A percentile compares a stretch with the other conserved stretches of the same genome.
Conservation (phyloP, 352 stramenopile species). For the Blastocystis sp. region DNA sequence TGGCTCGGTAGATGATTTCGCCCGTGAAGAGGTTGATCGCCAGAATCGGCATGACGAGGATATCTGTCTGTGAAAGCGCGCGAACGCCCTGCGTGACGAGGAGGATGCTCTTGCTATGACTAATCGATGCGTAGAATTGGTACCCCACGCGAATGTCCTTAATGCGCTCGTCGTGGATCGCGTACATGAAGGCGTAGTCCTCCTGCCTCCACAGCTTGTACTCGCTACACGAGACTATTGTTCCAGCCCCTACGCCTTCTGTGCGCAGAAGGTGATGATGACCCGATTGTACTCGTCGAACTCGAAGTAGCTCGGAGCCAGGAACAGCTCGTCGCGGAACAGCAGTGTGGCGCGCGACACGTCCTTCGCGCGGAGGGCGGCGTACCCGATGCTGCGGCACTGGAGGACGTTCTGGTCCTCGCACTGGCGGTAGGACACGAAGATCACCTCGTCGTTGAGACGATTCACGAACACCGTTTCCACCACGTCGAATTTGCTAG, state of each 20-base stretch:
- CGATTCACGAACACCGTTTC: conserved; percentile 57
- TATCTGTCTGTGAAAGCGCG: background rate
- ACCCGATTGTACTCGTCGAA: conserved; percentile 49
- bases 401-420: conserved; percentile 45
- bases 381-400: conserved; percentile 15
- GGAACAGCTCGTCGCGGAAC: conserved; percentile 25
- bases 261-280: conserved; percentile 54
- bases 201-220: conserved; percentile 50
- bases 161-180: conserved; percentile 4
- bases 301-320: conserved; percentile 51
- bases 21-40: conserved; percentile 3
- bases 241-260: background rate
- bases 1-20: conserved; percentile 46
- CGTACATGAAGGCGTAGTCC: conserved; percentile 42
- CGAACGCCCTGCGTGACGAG: conserved; percentile 4
- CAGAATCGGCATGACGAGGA: conserved; percentile 54
- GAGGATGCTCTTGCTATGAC: conserved; percentile 19
- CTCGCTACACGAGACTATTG: background rate
- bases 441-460: conserved; percentile 35
- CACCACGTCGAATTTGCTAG: conserved; percentile 45
- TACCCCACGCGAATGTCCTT: conserved; percentile 25
- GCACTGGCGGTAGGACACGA: conserved; percentile 10
- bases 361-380: background rate
- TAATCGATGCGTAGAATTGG: background rate
- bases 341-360: background rate